phyloP scores from a whole-genome alignment of 768 basidiomycete species.

The Phlebiopsis flavidoalba region DNA sequence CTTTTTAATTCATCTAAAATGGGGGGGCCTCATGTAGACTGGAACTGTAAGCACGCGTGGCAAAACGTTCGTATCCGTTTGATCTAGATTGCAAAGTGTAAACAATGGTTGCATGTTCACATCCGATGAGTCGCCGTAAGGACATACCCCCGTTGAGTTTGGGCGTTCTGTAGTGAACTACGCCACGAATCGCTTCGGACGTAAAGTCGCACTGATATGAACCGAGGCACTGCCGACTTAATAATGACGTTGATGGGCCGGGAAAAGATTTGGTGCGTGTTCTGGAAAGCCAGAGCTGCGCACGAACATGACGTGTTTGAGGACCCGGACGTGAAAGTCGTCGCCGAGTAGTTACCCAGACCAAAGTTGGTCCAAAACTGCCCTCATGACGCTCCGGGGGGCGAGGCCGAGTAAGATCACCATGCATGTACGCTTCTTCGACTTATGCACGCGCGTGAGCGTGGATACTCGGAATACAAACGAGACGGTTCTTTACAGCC shows the following conservation, averaged over 20 bases:
- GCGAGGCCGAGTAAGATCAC: conserved; percentile 17
- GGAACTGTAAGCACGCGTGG: conserved; percentile 76
- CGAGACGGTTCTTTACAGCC: conserved; percentile 2
- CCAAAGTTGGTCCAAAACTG: conserved; percentile 18
- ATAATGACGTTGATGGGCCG: conserved; percentile 12
- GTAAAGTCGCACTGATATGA: conserved; percentile 11
- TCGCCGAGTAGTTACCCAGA: conserved; percentile 5
- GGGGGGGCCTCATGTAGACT: neutral
- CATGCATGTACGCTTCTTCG: conserved; percentile 25
- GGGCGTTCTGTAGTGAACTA: conserved; percentile 60
- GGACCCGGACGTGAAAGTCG: neutral
- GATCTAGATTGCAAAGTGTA: neutral
- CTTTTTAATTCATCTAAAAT: neutral
- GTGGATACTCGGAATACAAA: neutral
- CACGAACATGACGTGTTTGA: neutral
- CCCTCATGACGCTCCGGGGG: conserved; percentile 13
- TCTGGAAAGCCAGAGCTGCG: conserved; percentile 22
- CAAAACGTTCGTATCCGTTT: conserved; percentile 86
- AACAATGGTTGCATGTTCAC: neutral
- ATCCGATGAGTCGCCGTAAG: neutral
- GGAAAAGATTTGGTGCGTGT: conserved; percentile 16
- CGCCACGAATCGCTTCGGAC: conserved; percentile 42
- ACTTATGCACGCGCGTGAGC: conserved; percentile 10
- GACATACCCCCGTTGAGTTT: conserved; percentile 58
- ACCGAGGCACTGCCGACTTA: conserved; percentile 7